Conservation (phyloP, 495 filamentous ascomycete species). For the Pyrenula massariospora region DNA sequence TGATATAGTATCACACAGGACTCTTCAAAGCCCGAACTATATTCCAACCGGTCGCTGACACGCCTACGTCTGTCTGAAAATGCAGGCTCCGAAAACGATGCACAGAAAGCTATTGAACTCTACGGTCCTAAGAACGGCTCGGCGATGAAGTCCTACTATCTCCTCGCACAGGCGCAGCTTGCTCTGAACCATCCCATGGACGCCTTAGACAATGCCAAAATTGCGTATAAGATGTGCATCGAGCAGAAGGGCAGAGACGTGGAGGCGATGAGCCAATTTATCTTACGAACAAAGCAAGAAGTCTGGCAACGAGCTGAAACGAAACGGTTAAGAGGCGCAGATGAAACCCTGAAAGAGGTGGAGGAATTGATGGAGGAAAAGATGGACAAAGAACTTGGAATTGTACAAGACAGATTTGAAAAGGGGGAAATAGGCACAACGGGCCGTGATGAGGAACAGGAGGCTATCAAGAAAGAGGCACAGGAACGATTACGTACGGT, state of each 20-base stretch:
- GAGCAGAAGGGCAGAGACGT: conserved; percentile 45
- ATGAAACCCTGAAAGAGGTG: conserved; percentile 31
- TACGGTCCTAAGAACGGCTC: conserved; percentile 33
- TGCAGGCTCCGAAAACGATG: conserved; percentile 72
- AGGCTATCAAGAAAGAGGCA: conserved; percentile 31
- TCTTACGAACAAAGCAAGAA: conserved; percentile 70
- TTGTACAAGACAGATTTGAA: conserved; percentile 27
- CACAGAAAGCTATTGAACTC: conserved; percentile 58
- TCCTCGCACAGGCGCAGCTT: conserved; percentile 75
- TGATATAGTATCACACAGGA: conserved; percentile 33
- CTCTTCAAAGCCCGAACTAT: conserved; percentile 34
- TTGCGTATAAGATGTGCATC: conserved; percentile 64
- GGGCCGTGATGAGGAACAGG: conserved; percentile 28
- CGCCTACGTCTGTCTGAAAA: conserved; percentile 60
- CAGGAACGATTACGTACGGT: conserved; percentile 38
- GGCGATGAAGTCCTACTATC: conserved; percentile 69
- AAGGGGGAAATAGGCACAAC: conserved; percentile 35
- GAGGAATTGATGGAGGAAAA: conserved; percentile 39
- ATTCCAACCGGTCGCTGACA: conserved; percentile 83
- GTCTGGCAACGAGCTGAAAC: conserved; percentile 35
- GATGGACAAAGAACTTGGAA: conserved; percentile 42
- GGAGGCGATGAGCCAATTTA: conserved; percentile 49
- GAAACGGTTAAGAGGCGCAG: conserved; percentile 31
- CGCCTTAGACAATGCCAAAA: conserved; percentile 57
- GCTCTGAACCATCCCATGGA: conserved; percentile 61